Evolutionary conservation across 768 basidiomycete species (phyloP), one percentile per base, ranked within the genome.

Genomic region (Lactarius vividus): DNA sequence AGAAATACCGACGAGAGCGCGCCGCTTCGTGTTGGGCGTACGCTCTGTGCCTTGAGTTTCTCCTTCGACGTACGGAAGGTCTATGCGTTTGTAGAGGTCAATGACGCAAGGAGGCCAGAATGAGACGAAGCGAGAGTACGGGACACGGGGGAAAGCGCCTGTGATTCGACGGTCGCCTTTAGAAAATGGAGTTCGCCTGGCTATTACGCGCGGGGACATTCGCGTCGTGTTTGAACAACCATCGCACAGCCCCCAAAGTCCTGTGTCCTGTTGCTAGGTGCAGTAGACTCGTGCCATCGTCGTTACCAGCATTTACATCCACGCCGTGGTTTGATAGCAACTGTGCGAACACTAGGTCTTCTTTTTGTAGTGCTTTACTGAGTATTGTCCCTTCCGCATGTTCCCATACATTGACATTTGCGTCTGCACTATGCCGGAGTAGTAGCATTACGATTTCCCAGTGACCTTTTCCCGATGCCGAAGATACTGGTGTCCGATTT

Each of bases 1-100:
- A 15, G 44, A 23, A n/a, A 72, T 71, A 35, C 70, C 70, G 11
- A 72, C 61, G 28, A 72, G 46, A n/a, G 71, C 71, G 29, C 63
- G 62, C n/a, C 66, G 66, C 37, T 61, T 68, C 8, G 13, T 28
- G 54, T 1, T 6, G 20, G 1, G 9, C 2, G 26, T 0, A 18
- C 26, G 44, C 20, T 46, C n/a, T n/a, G 44, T 1, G 3, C 0
- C 9, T 49, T 23, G 9, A 3, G 5, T 28, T n/a, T 55, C 5
- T 23, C 28, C 44, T 29, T 39, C 33, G 56, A 29, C 3, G 0
- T 46, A 20, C 31, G 35, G 23, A 3, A 44, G 52, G 4, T 8
- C 2, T 11, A 33, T 11, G 16, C 1, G 31, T 20, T 35, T 35
- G 1, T 9, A 1, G 0, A 35, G 35, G 35, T 35, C 35, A 35